phyloP scores from a whole-genome alignment of 768 basidiomycete species.

The Ramaria sp. region DNA sequence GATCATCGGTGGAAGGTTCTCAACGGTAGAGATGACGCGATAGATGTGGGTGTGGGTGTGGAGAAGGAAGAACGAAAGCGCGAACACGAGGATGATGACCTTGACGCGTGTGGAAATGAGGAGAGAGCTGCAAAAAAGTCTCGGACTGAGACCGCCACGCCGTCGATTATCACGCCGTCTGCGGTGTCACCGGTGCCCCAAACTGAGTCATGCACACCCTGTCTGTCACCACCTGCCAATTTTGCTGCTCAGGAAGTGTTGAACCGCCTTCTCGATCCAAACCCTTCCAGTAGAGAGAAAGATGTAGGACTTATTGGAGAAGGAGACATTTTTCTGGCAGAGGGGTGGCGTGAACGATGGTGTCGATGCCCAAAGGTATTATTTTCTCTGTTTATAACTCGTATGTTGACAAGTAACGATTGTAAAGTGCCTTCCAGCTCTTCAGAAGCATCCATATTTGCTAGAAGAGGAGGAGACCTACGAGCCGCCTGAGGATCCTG shows the following conservation, averaged over 20 bases:
- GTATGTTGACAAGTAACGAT: background rate
- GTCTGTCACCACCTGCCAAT: slow-evolving; percentile 47
- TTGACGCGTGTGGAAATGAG: background rate
- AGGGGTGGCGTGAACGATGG: slow-evolving; percentile 71
- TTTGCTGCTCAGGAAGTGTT: slow-evolving; percentile 35
- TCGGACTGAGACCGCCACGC: slow-evolving; percentile 13
- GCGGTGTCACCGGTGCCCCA: slow-evolving; percentile 10
- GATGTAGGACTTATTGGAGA: slow-evolving; percentile 30
- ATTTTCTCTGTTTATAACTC: background rate
- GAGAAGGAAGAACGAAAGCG: slow-evolving; percentile 11
- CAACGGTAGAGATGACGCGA: slow-evolving; percentile 20
- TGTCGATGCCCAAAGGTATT: slow-evolving; percentile 57
- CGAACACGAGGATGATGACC: background rate
- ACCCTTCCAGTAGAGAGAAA: slow-evolving; percentile 12
- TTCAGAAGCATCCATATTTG: slow-evolving; percentile 47
- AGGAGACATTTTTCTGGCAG: slow-evolving; percentile 67
- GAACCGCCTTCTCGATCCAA: background rate
- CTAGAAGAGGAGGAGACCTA: slow-evolving; percentile 75
- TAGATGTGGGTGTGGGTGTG: slow-evolving; percentile 18
- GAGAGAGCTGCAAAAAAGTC: slow-evolving; percentile 16
- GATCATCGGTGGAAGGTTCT: slow-evolving; percentile 41
- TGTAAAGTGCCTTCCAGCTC: slow-evolving; percentile 44
- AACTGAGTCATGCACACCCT: slow-evolving; percentile 27
- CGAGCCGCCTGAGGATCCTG: slow-evolving; percentile 79
- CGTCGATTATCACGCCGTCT: slow-evolving; percentile 39